Percentiles rank a stretch among this genome's conserved stretches.
These are phyloP conservation scores for Globomyces sp. DNA, from an alignment of 371 early-diverging fungal species.

Conservation along the genomic window DNA sequence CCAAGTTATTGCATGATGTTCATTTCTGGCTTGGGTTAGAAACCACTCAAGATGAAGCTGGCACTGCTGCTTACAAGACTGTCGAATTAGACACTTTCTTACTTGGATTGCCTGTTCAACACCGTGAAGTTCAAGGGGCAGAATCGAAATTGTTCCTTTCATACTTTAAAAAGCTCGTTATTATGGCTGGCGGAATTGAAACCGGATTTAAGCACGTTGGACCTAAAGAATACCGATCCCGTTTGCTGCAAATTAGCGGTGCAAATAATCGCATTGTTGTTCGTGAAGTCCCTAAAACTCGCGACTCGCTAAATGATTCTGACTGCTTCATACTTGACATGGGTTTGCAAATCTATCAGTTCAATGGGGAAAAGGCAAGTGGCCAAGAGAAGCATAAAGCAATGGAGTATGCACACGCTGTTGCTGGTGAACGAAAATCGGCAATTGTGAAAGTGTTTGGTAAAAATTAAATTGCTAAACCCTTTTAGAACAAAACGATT, in stretches of 20 bases:
- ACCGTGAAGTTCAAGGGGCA: slow-evolving; percentile 64
- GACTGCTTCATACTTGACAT: slow-evolving; percentile 79
- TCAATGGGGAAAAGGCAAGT: slow-evolving; percentile 68
- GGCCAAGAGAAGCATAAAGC: slow-evolving; percentile 73
- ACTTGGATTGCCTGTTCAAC: slow-evolving; percentile 60
- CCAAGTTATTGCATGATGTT: slow-evolving; percentile 61
- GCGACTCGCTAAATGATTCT: slow-evolving; percentile 62
- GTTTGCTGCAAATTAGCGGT: slow-evolving; percentile 69
- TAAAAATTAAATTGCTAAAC: slow-evolving; percentile 27
- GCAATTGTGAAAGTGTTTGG: slow-evolving; percentile 67
- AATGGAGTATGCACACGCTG: slow-evolving; percentile 61
- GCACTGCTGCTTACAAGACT: slow-evolving; percentile 88
- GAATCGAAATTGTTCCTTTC: slow-evolving; percentile 67
- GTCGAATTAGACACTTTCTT: slow-evolving; percentile 83
- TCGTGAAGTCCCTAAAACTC: slow-evolving; percentile 59
- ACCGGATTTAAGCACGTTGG: slow-evolving; percentile 77
- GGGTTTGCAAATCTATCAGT: slow-evolving; percentile 67
- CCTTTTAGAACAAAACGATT: slow-evolving; percentile 61
- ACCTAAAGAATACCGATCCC: slow-evolving; percentile 51
- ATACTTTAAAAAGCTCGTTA: slow-evolving; percentile 60
- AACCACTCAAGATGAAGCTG: slow-evolving; percentile 75
- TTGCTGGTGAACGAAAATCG: slow-evolving; percentile 64
- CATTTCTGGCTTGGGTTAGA: slow-evolving; percentile 85
- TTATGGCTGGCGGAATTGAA: slow-evolving; percentile 71
- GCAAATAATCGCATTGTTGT: slow-evolving; percentile 51